These are phyloP conservation scores for Nicotiana knightiana DNA, from an alignment of 257 asterid species.

Conservation along the genomic window DNA sequence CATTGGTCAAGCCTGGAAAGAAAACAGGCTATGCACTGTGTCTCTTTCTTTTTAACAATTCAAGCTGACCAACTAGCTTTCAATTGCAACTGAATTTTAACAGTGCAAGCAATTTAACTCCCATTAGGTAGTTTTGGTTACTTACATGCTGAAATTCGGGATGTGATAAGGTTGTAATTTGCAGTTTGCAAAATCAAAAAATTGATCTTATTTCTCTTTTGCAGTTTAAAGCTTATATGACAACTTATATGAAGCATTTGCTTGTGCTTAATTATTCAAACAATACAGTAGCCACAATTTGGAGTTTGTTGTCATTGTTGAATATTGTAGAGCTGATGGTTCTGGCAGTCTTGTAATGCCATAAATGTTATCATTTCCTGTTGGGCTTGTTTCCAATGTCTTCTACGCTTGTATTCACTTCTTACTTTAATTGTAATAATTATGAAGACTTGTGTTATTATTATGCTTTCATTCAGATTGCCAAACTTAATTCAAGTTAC, in stretches of 20 bases:
- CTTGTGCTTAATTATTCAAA: neutral
- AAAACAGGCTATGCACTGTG: neutral
- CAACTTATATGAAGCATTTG: neutral
- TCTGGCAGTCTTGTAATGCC: neutral
- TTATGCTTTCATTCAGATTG: constrained; percentile 42
- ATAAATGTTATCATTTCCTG: neutral
- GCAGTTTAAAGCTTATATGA: neutral
- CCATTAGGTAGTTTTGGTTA: neutral
- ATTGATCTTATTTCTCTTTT: neutral
- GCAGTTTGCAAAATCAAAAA: neutral
- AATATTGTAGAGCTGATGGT: neutral
- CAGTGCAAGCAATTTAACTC: neutral
- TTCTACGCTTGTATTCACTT: neutral
- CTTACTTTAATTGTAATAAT: neutral
- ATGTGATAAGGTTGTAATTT: neutral
- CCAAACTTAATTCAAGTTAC: constrained; percentile 75
- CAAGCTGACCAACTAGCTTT: neutral
- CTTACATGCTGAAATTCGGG: neutral
- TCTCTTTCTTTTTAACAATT: neutral
- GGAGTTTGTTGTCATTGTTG: neutral
- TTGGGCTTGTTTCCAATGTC: neutral
- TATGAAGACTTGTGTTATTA: neutral
- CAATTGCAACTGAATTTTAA: neutral
- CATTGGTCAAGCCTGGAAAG: neutral
- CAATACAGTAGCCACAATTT: neutral